Evolutionary conservation across 23 red algal genomes (phyloP), one percentile per base, ranked within the genome.

Genomic region (Gracilaria domingensis): DNA sequence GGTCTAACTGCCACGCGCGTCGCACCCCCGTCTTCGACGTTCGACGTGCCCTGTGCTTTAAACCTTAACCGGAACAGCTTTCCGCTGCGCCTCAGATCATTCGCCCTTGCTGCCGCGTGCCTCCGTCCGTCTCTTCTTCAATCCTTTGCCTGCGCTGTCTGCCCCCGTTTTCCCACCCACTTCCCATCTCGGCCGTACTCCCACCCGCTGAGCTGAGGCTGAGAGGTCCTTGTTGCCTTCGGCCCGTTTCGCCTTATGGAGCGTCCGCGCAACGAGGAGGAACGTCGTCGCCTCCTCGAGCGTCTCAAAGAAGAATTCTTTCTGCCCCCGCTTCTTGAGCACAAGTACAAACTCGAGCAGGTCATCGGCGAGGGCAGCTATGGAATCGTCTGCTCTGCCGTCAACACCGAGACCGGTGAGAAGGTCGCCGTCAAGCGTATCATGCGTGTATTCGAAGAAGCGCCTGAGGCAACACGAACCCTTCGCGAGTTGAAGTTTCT

Each of bases 401-500:
- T 90, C 82, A 84, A 98, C 76, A 90, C 80, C 38, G 79, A 81
- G 34, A 98, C 96, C 45, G 79, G 80, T 12, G 91, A 94, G 72
- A 79, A 79, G 33, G 96, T 98, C 42, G 96, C 96, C 29, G 91
- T 98, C 81, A 98, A 98, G 75, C 86, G 96, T 53, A 95, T 98
- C 58, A 87, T 93, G 88, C 86, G 87, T 45, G 91, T 98, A 38
- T 95, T 98, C 66, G 93, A 98, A 42, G 96, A 98, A 65, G 62
- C 79, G 16, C 75, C 82, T 23, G 91, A 95, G 61, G 91, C 96
- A 14, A 88, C 72, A 8, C 76, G 96, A 20, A 93, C 90, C 1
- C 81, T 98, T 24, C 92, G 96, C 26, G 96, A 98, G 73, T 33
- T 98, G 18, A 98, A 98, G 77, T 98, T 98, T 65, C 79, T 98